Evolutionary conservation across 2,329 filamentous ascomycete genomes (phyloP).

Genomic region (Neofusicoccum ribis): DNA sequence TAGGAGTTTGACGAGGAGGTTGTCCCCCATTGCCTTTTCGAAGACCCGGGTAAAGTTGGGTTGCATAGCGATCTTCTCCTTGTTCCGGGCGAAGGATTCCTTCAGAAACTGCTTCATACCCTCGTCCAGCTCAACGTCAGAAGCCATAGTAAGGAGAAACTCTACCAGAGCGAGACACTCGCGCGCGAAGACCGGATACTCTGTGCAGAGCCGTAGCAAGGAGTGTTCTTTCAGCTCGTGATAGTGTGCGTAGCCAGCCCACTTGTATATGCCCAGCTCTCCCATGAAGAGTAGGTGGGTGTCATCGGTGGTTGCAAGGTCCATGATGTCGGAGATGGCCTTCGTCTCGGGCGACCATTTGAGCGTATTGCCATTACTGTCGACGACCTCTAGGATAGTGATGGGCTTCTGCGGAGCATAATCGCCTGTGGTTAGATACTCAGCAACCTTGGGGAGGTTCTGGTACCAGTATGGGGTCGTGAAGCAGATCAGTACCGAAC

Average conservation of each 20-base stretch:
- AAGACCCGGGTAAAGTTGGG: neutral
- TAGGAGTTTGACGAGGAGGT: neutral
- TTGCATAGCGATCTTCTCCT: neutral
- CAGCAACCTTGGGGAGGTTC: neutral
- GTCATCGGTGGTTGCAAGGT: neutral
- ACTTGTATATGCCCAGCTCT: neutral
- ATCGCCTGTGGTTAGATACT: neutral
- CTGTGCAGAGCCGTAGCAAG: neutral
- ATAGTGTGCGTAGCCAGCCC: neutral
- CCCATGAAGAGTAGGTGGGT: neutral
- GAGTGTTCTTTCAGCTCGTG: neutral
- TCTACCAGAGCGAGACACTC: neutral
- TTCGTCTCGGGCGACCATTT: neutral
- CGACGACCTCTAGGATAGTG: neutral
- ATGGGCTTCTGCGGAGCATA: neutral
- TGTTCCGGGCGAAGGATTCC: neutral
- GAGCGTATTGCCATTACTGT: neutral
- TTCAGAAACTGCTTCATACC: neutral
- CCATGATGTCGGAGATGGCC: neutral
- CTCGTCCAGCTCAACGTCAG: neutral
- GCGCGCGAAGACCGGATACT: neutral
- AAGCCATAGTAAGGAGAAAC: neutral
- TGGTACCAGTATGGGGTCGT: neutral
- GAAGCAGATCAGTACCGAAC: neutral
- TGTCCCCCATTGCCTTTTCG: neutral